Conservation (phyloP, 768 basidiomycete species). For the Leucocoprinus sp. region DNA sequence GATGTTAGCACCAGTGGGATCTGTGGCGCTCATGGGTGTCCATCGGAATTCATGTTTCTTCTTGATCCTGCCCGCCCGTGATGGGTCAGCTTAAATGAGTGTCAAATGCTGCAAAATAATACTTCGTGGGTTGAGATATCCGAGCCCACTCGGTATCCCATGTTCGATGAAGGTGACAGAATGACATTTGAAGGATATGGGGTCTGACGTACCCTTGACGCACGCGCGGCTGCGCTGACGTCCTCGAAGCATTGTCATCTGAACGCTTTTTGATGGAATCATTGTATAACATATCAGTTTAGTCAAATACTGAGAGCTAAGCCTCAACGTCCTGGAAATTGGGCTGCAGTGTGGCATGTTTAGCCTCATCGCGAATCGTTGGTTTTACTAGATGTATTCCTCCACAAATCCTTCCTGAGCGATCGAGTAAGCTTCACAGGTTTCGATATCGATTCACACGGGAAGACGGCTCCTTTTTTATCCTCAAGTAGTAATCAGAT, state of each 20-base stretch:
- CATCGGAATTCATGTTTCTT: neutral
- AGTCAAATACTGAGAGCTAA: no score
- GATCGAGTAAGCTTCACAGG: neutral
- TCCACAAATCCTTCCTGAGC: neutral
- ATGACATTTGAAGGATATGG: neutral
- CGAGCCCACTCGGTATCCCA: neutral
- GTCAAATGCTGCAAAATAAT: neutral
- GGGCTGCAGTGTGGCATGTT: no score
- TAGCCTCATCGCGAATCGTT: no score
- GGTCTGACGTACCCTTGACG: neutral
- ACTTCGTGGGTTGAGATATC: neutral
- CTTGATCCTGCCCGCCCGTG: neutral
- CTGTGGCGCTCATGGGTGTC: neutral
- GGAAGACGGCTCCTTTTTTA: no score
- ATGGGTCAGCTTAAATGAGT: neutral
- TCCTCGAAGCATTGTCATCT: neutral
- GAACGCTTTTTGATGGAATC: neutral
- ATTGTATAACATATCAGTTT: neutral
- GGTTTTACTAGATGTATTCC: no score
- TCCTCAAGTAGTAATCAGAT: neutral
- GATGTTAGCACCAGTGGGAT: neutral
- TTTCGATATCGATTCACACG: no score
- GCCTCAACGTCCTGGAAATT: no score
- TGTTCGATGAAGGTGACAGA: neutral
- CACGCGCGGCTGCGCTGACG: neutral